These are phyloP conservation scores for Acer negundo DNA, from an alignment of 345 rosid genomes.

Conservation along the genomic window DNA sequence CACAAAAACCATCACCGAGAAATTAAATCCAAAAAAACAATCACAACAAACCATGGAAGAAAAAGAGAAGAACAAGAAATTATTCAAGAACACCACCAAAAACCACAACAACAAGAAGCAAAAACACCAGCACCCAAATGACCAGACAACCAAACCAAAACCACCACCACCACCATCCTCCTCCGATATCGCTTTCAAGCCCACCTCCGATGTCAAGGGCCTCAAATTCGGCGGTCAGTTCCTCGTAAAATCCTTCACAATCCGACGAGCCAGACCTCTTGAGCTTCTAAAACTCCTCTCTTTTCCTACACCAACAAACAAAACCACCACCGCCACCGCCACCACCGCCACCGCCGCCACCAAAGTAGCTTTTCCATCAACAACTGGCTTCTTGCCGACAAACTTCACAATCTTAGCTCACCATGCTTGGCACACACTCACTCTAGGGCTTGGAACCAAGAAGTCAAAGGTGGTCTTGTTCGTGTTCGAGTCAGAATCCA, in stretches of 20 bases:
- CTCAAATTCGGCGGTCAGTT: constrained; percentile 88
- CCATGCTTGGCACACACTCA: constrained; percentile 96
- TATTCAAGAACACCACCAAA: constrained; percentile 19
- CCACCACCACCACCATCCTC: constrained; percentile 18
- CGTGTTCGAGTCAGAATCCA: constrained; percentile 77
- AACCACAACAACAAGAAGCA: constrained; percentile 72
- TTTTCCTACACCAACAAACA: constrained; percentile 46
- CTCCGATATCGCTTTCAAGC: constrained; percentile 74
- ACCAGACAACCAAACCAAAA: constrained; percentile 39
- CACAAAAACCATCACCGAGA: constrained; percentile 4
- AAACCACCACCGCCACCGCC: constrained; percentile 3
- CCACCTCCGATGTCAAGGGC: constrained; percentile 79
- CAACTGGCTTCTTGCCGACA: constrained; percentile 83
- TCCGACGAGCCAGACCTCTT: constrained; percentile 72
- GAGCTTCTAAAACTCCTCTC: constrained; percentile 84
- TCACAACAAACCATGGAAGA: constrained; percentile 51
- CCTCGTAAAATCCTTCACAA: constrained; percentile 90
- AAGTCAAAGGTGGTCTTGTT: constrained; percentile 79
- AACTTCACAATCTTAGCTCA: constrained; percentile 95
- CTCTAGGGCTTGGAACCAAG: constrained; percentile 87
- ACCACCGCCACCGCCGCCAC: constrained; percentile 2
- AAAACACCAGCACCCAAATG: constrained; percentile 64
- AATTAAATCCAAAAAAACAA: neutral
- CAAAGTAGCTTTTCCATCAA: constrained; percentile 62
- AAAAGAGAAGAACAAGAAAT: constrained; percentile 54